Percentiles rank a stretch among this genome's conserved stretches.
Evolutionary conservation across 1,284 basidiomycete species (phyloP).

Genomic region (Paramarasmius palmivorus): DNA sequence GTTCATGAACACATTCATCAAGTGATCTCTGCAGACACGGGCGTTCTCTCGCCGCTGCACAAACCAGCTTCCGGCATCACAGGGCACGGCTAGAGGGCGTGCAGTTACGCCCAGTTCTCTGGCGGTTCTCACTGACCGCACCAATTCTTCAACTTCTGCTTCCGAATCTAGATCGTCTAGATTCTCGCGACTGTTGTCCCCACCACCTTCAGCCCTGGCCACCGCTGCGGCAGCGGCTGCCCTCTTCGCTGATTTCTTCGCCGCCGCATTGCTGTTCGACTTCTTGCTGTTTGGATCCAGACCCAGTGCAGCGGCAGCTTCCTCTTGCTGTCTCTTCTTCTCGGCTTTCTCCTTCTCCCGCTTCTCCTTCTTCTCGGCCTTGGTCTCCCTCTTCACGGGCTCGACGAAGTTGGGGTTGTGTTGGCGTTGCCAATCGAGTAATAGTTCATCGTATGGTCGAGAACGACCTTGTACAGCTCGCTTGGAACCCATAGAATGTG

Average conservation of each 20-base stretch:
- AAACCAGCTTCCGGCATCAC: constrained; percentile 68
- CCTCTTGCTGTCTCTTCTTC: constrained; percentile 69
- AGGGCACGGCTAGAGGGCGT: constrained; percentile 57
- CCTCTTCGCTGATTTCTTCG: constrained; percentile 49
- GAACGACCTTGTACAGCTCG: constrained; percentile 89
- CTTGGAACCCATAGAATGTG: constrained; percentile 97
- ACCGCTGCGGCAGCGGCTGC: constrained; percentile 42
- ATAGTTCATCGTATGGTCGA: constrained; percentile 82
- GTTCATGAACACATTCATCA: constrained; percentile 52
- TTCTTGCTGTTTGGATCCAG: constrained; percentile 35
- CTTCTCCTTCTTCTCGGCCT: constrained; percentile 80
- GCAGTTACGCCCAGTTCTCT: constrained; percentile 55
- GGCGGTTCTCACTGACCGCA: constrained; percentile 46
- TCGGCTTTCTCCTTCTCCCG: constrained; percentile 75
- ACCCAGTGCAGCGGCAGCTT: constrained; percentile 65
- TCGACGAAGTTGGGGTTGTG: constrained; percentile 93
- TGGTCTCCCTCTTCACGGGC: constrained; percentile 81
- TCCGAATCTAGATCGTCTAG: constrained; percentile 81
- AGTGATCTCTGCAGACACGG: constrained; percentile 65
- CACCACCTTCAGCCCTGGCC: constrained; percentile 41
- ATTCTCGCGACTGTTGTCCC: constrained; percentile 68
- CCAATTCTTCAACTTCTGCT: constrained; percentile 66
- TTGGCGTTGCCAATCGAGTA: constrained; percentile 90
- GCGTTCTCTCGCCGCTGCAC: constrained; percentile 72
- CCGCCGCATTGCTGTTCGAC: constrained; percentile 34